Percentiles rank a stretch among this genome's conserved stretches.
Evolutionary conservation across 352 stramenopile species (phyloP).

Genomic region (Phytopythium montanum): DNA sequence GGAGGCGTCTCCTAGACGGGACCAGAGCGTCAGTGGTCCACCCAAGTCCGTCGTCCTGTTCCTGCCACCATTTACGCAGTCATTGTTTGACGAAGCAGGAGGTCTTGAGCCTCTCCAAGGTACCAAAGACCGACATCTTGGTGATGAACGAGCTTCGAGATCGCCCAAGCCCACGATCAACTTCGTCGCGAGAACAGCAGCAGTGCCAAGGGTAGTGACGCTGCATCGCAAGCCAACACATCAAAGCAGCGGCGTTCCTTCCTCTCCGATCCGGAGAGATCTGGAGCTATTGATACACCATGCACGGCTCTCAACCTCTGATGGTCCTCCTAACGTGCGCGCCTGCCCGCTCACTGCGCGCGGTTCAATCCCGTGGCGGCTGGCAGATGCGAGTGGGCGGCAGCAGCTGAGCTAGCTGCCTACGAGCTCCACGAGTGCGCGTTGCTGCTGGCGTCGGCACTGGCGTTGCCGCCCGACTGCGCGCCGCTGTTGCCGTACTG

Average conservation of each 20-base stretch:
- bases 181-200: not conserved
- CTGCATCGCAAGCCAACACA: not conserved
- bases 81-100: not conserved
- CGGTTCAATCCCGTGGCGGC: constrained; percentile 12
- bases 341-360: not conserved
- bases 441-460: constrained; percentile 48
- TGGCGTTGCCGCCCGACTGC: constrained; percentile 35
- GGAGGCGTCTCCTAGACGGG: constrained; percentile 15
- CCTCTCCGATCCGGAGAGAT: not conserved
- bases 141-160: not conserved
- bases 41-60: constrained; percentile 23
- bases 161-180: constrained; percentile 1
- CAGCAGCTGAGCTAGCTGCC: not conserved
- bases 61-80: constrained; percentile 15
- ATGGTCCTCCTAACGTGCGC: constrained; percentile 6
- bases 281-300: constrained; percentile 9
- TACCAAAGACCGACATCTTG: not conserved
- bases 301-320: too few species aligned
- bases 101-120: not conserved
- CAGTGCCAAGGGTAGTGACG: not conserved
- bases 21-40: constrained; percentile 4
- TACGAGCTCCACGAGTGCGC: constrained; percentile 81
- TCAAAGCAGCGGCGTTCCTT: not conserved
- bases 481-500: constrained; percentile 64
- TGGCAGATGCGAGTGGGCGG: constrained; percentile 3